Percentiles rank a stretch among this genome's conserved stretches.
Evolutionary conservation across 345 rosid genomes (phyloP).

Genomic region (Crucihimalaya himalaica): DNA sequence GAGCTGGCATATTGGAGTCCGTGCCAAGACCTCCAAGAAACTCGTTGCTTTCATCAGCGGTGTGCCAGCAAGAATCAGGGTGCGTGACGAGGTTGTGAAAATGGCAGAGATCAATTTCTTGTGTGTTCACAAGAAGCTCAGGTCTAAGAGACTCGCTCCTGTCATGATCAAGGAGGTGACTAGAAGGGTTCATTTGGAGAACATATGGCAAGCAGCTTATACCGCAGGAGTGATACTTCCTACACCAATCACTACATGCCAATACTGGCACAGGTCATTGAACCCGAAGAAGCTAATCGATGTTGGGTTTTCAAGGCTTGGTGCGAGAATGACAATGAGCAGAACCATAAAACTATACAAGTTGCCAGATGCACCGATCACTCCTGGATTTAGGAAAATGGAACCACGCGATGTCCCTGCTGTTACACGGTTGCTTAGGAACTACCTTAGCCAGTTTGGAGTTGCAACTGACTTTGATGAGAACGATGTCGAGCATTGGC

Average conservation of each 20-base stretch:
- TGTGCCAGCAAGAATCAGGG: constrained; percentile 85
- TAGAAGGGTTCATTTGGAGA: constrained; percentile 88
- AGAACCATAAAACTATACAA: constrained; percentile 87
- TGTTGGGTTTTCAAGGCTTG: constrained; percentile 93
- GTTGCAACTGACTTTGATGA: constrained; percentile 92
- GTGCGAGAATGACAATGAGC: constrained; percentile 96
- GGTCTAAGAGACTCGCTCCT: constrained; percentile 92
- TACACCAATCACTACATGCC: constrained; percentile 84
- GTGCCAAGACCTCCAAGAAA: constrained; percentile 75
- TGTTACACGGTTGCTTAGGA: constrained; percentile 74
- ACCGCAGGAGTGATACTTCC: constrained; percentile 96
- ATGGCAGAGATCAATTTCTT: constrained; percentile 96
- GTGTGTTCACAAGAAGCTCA: constrained; percentile 95
- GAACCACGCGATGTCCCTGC: constrained; percentile 84
- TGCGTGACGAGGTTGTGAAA: constrained; percentile 66
- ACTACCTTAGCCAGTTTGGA: constrained; percentile 65
- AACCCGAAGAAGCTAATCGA: constrained; percentile 97
- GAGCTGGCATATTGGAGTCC: constrained; percentile 94
- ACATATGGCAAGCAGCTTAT: constrained; percentile 94
- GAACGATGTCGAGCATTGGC: constrained; percentile 88
- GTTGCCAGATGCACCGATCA: constrained; percentile 67
- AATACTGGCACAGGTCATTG: constrained; percentile 95
- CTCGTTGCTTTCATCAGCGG: constrained; percentile 95
- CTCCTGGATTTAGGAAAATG: constrained; percentile 93
- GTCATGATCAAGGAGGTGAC: constrained; percentile 98